Base-by-base conservation (phyloP, 352 stramenopile genomes). In the Globisporangium echinulatum region DNA sequence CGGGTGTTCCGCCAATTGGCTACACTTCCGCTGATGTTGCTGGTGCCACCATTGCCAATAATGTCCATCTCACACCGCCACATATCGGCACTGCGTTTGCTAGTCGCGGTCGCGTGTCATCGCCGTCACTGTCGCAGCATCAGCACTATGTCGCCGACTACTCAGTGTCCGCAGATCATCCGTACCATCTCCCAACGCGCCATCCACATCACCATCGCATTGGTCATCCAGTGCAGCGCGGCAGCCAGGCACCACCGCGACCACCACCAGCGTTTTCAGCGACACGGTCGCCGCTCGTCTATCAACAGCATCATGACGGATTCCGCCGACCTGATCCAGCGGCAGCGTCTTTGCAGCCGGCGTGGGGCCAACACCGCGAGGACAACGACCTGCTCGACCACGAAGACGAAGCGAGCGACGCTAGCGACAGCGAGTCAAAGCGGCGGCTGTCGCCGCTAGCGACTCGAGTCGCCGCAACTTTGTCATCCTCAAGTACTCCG, bases 351-450 rank as follows among this genome's bases (percentile, higher is more conserved):
- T 58, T 36, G n/a, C 46, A 17, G 46, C 46, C 46, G 25, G 15
- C 46, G 46, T 50, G 46, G 46, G 33, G 25, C n/a, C 11, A 48
- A 33, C 53, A 49, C 39, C 39, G 17, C 44, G 25, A 33, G 25
- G 52, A 51, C 47, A 51, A 17, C 47, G 15, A 7, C 8, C 7
- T 6, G 5, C 33, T 15, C 52, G 11, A 59, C 6, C 14, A 60
- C 4, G 39, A 49, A 50, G 57, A 62, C 54, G 56, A 62, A 62
- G 57, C 17, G 49, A 57, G 38, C 7, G 50, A 19, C 8, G 11
- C 5, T 25, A 49, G 19, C n/a, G 2, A 10, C 15, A 40, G 8
- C 38, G 39, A 38, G 15, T 15, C 33, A 39, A 25, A 49, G 42
- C 40, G 17, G 15, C 38, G 50, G 19, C 36, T 52, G 40, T 58